A percentile compares a stretch with the other conserved stretches of the same genome.
phyloP scores from a whole-genome alignment of 23 red algal genomes.

The Gracilaria gracilis region DNA sequence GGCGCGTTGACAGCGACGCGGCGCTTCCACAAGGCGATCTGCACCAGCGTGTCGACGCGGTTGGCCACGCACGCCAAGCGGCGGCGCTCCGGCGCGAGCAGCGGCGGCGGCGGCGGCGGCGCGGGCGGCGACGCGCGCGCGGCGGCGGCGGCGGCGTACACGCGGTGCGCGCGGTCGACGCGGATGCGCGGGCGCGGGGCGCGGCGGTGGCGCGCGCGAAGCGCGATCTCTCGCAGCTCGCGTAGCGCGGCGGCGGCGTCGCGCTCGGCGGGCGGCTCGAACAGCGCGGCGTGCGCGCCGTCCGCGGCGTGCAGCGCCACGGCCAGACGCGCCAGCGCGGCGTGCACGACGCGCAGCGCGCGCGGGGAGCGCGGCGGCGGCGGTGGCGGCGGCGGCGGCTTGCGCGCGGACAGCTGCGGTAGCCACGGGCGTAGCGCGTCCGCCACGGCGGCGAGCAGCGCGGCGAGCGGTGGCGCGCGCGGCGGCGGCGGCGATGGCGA shows the following conservation, averaged over 20 bases:
- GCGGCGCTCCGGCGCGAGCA: constrained; percentile 6
- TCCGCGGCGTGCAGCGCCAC: constrained; percentile 13
- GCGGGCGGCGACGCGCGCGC: background rate
- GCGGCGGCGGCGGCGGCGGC: constrained; percentile 15
- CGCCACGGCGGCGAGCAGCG: background rate
- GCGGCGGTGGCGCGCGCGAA: constrained; percentile 25
- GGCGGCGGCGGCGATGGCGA: background rate
- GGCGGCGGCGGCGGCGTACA: background rate
- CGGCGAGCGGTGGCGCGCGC: background rate
- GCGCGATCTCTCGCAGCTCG: constrained; percentile 50
- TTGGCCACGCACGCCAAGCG: constrained; percentile 16
- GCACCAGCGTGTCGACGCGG: constrained; percentile 55
- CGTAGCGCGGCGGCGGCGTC: constrained; percentile 23
- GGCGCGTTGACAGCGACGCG: background rate
- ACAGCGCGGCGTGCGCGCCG: background rate
- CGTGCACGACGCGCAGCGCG: constrained; percentile 19
- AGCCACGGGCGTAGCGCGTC: constrained; percentile 28
- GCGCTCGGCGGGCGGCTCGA: background rate
- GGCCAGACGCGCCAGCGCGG: constrained; percentile 32
- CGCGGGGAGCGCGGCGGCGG: constrained; percentile 9
- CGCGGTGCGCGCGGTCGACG: background rate
- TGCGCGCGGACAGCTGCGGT: background rate
- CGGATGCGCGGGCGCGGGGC: constrained; percentile 18
- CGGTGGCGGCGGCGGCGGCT: background rate
- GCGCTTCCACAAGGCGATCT: constrained; percentile 44